Base-by-base conservation (phyloP, 75 land plant species). In the Picea glauca region DNA sequence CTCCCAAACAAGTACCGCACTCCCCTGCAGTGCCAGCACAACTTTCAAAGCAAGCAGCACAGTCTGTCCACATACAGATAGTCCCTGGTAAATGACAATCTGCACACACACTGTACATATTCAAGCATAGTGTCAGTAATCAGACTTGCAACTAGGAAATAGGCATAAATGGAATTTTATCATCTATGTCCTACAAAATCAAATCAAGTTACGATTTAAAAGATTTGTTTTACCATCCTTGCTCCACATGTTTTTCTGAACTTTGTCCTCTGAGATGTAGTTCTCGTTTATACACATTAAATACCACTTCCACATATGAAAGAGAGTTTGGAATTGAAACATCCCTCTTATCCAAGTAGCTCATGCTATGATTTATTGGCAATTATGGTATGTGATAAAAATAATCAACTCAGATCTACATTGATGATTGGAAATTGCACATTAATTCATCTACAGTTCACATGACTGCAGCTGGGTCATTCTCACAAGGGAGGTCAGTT, bases 21-120 rank as follows among this genome's bases (percentile, higher is more conserved):
- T 96, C 98, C 66, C 93, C 88, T 31, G 89, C 90, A 43, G 94
- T 82, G 64, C 91, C 87, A 17, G 97, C 97, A 86, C 98, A 96
- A 73, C 94, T 81, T 73, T 96, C 98, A 84, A 92, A 90, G 76
- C 98, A 96, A 72, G 97, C 87, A 38, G 98, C 85, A 80, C 98
- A 96, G 74, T 96, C 98, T 15, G 98, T 94, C 98, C 98, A 96
- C 92, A 96, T 91, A 80, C 98, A 96, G 75, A 96, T 88, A 67
- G 96, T 93, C 66, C 98, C 98, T 43, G 98, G 97, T 68, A 95
- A 85, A 81, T 93, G 98, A 74, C 98, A 96, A 83, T 96, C 98
- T 17, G 94, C 94, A 85, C 98, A 96, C 63, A 93, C 82, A 40
- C 98, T 96, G 88, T 79, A 87, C 62, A 64, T 70, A 8, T 70